phyloP scores from a whole-genome alignment of 805 yeast genomes.

The Candida oleophila region DNA sequence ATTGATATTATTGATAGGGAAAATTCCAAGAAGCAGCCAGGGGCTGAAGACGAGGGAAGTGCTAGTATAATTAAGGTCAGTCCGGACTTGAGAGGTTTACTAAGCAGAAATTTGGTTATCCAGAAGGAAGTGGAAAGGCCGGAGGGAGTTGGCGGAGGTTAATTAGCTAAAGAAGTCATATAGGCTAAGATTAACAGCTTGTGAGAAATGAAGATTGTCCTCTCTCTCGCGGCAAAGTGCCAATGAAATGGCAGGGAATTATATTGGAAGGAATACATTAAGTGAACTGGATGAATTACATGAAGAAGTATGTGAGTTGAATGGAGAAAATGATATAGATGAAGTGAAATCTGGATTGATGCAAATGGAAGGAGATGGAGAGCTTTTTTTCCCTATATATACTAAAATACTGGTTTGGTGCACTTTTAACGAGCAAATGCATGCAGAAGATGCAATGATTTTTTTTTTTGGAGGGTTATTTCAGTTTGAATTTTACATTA shows the following conservation, averaged over 20 bases:
- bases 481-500: too few species aligned
- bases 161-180: too few species aligned
- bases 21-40: slow-evolving; percentile 18
- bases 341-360: too few species aligned
- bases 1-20: slow-evolving; percentile 73
- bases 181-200: too few species aligned
- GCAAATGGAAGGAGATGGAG: background rate
- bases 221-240: too few species aligned
- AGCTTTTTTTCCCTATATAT: background rate
- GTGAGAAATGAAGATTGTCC: too few species aligned
- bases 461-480: too few species aligned
- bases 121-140: slow-evolving; percentile 57
- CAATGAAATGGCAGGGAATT: too few species aligned
- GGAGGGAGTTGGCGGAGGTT: slow-evolving; percentile 47
- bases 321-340: background rate
- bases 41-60: slow-evolving; percentile 14
- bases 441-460: too few species aligned
- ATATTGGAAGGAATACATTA: too few species aligned
- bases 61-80: slow-evolving; percentile 23
- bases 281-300: too few species aligned
- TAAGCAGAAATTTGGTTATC: slow-evolving; percentile 60
- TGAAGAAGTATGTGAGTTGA: background rate
- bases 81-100: slow-evolving; percentile 56
- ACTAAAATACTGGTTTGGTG: background rate
- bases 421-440: background rate